These are phyloP conservation scores for Paecilomyces niveus DNA, from an alignment of 2,329 filamentous ascomycete genomes.

Conservation along the genomic window DNA sequence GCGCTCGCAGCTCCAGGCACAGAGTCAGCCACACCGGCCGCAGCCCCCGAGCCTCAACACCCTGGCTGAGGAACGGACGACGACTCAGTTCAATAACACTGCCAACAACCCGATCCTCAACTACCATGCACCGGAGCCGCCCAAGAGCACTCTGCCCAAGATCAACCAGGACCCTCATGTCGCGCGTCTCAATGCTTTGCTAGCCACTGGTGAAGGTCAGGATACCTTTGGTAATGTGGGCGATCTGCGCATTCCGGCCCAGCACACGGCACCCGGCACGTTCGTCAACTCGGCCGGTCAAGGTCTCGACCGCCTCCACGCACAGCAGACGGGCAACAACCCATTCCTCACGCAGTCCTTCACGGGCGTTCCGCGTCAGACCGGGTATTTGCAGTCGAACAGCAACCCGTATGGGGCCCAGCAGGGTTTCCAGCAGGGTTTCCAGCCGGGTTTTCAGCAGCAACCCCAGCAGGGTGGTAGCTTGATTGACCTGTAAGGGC, in stretches of 20 bases:
- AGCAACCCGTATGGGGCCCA: constrained; percentile 52
- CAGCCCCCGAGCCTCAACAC: constrained; percentile 65
- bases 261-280: constrained; percentile 91
- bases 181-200: constrained; percentile 75
- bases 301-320: constrained; percentile 65
- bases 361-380: constrained; percentile 57
- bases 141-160: constrained; percentile 26
- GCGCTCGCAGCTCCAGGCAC: constrained; percentile 50
- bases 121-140: constrained; percentile 24
- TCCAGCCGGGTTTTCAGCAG: constrained; percentile 22
- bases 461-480: constrained; percentile 45
- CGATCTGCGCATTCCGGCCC: constrained; percentile 86
- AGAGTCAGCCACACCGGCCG: constrained; percentile 37
- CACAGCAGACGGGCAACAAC: constrained; percentile 67
- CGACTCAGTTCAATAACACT: constrained; percentile 53
- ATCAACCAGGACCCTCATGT: constrained; percentile 47
- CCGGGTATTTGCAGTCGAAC: constrained; percentile 34
- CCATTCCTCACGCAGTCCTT: constrained; percentile 82
- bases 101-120: constrained; percentile 30
- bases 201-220: constrained; percentile 82
- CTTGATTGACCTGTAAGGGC: constrained; percentile 53
- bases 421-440: constrained; percentile 38
- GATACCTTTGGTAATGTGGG: constrained; percentile 98
- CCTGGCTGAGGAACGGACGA: constrained; percentile 76
- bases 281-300: constrained; percentile 94